A percentile compares a stretch with the other conserved stretches of the same genome.
phyloP scores from a whole-genome alignment of 345 rosid genomes.

The Pugionium dolabratum region DNA sequence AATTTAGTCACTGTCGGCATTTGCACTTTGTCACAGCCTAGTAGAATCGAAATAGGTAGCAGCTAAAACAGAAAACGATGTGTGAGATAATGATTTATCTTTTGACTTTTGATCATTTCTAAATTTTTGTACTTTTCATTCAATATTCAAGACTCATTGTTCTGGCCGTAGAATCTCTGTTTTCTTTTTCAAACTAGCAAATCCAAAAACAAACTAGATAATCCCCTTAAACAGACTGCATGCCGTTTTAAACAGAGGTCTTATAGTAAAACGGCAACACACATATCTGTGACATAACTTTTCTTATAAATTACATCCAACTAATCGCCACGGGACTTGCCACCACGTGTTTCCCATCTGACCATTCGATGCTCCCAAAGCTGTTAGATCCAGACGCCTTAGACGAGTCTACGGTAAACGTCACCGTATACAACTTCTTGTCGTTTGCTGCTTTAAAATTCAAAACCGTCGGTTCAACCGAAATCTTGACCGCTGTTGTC shows the following conservation, averaged over 20 bases:
- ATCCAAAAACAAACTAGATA: constrained; percentile 16
- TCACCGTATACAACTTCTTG: constrained; percentile 70
- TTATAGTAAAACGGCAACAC: constrained; percentile 24
- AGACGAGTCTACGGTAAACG: constrained; percentile 52
- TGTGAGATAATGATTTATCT: too few relatives aligned
- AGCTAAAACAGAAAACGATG: too few relatives aligned
- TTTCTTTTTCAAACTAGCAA: neutral
- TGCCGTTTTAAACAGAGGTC: constrained; percentile 33
- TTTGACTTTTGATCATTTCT: too few relatives aligned
- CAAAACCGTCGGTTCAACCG: constrained; percentile 63
- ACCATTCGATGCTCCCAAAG: constrained; percentile 71
- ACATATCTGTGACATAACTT: neutral
- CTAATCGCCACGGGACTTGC: constrained; percentile 80
- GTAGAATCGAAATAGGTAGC: too few relatives aligned
- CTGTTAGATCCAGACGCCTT: constrained; percentile 45
- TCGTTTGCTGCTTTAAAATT: constrained; percentile 56
- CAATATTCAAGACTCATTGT: constrained; percentile 1
- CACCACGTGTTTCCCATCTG: constrained; percentile 71
- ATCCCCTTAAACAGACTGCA: constrained; percentile 24
- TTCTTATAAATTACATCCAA: constrained; percentile 49
- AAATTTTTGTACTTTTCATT: neutral
- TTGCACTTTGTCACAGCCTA: too few relatives aligned
- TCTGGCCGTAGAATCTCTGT: constrained; percentile 19
- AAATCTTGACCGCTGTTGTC: constrained; percentile 50
- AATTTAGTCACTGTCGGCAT: too few relatives aligned